These are phyloP conservation scores for Leishmania mexicana DNA, from an alignment of 208 protist species.

Conservation along the genomic window DNA sequence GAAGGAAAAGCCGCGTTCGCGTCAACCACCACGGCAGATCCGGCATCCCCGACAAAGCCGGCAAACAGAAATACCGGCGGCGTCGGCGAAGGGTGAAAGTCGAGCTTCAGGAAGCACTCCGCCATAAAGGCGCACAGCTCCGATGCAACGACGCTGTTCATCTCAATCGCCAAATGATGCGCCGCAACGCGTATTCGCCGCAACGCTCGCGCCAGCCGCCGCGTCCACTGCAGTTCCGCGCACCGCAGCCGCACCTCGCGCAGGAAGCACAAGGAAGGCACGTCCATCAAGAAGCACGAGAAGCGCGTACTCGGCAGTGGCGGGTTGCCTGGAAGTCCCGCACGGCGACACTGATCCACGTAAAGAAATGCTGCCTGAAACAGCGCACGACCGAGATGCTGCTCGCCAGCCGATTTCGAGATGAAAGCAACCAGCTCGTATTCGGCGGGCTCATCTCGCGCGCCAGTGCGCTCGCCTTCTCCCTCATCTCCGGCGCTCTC, in stretches of 20 bases:
- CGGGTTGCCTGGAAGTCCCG: constrained; percentile 24
- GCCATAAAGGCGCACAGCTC: constrained; percentile 17
- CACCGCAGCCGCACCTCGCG: constrained; percentile 48
- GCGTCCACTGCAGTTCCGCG: constrained; percentile 1
- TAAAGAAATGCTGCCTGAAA: constrained; percentile 46
- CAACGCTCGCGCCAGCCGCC: constrained; percentile 5
- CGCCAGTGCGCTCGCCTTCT: not conserved
- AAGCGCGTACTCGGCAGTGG: constrained; percentile 39
- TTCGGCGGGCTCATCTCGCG: not conserved
- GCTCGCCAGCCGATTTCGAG: constrained; percentile 50
- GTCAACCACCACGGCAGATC: not conserved
- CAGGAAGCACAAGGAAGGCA: constrained; percentile 46
- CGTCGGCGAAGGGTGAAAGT: constrained; percentile 14
- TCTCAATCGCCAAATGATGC: not conserved
- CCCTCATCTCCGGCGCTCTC: constrained; percentile 5
- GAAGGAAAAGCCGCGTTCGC: not conserved
- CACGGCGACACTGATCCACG: constrained; percentile 31
- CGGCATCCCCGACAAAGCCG: constrained; percentile 18
- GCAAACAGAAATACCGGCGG: constrained; percentile 8
- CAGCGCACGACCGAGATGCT: constrained; percentile 42
- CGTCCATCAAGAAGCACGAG: constrained; percentile 45
- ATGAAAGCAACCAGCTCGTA: constrained; percentile 46
- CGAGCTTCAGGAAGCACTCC: not conserved
- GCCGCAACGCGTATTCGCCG: constrained; percentile 1
- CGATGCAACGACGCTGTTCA: not conserved